These are phyloP conservation scores for Quillaja saponaria DNA, from an alignment of 306 rosid genomes.

Conservation along the genomic window DNA sequence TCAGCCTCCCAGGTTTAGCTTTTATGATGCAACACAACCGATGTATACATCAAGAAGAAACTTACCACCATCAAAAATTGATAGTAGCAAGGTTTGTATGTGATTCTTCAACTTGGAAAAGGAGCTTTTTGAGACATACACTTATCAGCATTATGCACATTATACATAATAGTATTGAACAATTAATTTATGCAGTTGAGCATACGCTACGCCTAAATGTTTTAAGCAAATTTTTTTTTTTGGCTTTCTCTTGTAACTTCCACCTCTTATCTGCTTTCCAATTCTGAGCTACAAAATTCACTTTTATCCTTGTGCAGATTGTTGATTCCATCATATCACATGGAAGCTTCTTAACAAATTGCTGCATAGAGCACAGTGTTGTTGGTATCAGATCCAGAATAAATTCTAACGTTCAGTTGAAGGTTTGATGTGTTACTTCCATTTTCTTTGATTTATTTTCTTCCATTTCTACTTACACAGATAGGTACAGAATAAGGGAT, in stretches of 20 bases:
- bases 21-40: constrained; percentile 82
- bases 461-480: too few relatives aligned
- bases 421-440: constrained; percentile 52
- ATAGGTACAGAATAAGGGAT: too few relatives aligned
- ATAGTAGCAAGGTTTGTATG: constrained; percentile 73
- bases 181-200: not conserved
- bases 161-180: not conserved
- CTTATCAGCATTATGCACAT: too few relatives aligned
- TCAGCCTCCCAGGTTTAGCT: constrained; percentile 72
- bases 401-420: constrained; percentile 70
- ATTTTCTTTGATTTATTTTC: not conserved
- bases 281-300: constrained; percentile 12
- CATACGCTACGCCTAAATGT: too few relatives aligned
- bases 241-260: not conserved
- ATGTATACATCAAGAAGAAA: constrained; percentile 93
- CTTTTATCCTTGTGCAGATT: constrained; percentile 52
- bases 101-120: constrained; percentile 15
- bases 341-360: constrained; percentile 80
- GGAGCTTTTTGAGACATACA: constrained; percentile 4
- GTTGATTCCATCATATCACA: constrained; percentile 89
- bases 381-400: constrained; percentile 91
- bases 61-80: constrained; percentile 88
- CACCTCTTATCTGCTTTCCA: constrained; percentile 14
- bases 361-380: constrained; percentile 85
- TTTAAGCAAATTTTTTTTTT: not conserved